Conservation (phyloP, 768 basidiomycete species). For the Collybiopsis luxurians region DNA sequence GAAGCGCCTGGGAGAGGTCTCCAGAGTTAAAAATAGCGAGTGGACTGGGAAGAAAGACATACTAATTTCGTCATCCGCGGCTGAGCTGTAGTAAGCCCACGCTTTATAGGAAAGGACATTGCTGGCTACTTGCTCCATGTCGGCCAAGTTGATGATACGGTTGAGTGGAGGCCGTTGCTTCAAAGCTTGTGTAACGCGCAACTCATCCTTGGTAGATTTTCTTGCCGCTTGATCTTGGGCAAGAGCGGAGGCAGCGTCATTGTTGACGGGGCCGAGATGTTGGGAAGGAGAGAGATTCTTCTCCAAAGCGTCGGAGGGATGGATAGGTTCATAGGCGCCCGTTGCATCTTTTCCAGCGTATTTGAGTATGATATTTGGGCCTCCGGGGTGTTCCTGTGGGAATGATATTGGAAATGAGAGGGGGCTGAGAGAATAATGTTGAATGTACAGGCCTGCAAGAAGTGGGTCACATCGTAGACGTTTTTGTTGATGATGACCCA, state of each 20-base stretch:
- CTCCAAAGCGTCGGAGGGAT: constrained; percentile 81
- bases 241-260: constrained; percentile 37
- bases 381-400: constrained; percentile 69
- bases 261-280: constrained; percentile 67
- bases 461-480: constrained; percentile 87
- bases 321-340: constrained; percentile 72
- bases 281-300: constrained; percentile 68
- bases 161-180: constrained; percentile 61
- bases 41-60: constrained; percentile 20
- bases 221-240: constrained; percentile 35
- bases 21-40: neutral
- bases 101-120: constrained; percentile 73
- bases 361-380: constrained; percentile 75
- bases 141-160: constrained; percentile 70
- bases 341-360: constrained; percentile 87
- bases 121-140: constrained; percentile 82
- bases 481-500: constrained; percentile 81
- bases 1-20: constrained; percentile 9
- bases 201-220: constrained; percentile 64
- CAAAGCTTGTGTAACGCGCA: constrained; percentile 61
- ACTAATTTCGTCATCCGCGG: constrained; percentile 85
- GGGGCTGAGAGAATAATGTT: neutral
- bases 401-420: neutral
- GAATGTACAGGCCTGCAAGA: constrained; percentile 51
- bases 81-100: constrained; percentile 81